Percentiles rank a stretch among this genome's conserved stretches.
phyloP scores from a whole-genome alignment of 257 asterid genomes.

The Petrea volubilis region DNA sequence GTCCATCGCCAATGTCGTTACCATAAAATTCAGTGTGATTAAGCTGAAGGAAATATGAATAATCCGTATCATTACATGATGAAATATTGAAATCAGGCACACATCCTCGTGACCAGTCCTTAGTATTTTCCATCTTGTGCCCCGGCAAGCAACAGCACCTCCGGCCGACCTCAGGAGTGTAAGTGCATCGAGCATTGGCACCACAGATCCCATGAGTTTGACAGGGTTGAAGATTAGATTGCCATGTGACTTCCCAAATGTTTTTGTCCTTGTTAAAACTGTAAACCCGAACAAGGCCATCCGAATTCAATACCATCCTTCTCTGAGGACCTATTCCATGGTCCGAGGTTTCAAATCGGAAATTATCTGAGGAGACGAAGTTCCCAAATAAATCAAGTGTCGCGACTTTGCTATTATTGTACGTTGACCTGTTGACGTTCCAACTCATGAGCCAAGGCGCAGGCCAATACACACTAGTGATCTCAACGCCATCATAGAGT shows the following conservation, averaged over 20 bases:
- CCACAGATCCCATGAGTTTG: slow-evolving; percentile 46
- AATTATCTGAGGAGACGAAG: slow-evolving; percentile 17
- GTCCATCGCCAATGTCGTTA: slow-evolving; percentile 22
- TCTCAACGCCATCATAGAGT: neutral
- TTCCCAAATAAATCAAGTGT: slow-evolving; percentile 4
- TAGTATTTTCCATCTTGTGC: slow-evolving; percentile 27
- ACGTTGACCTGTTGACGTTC: slow-evolving; percentile 10
- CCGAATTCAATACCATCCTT: slow-evolving; percentile 20
- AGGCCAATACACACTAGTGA: slow-evolving; percentile 22
- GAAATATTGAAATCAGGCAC: slow-evolving; percentile 28
- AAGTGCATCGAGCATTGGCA: slow-evolving; percentile 34
- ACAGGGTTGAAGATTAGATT: slow-evolving; percentile 24
- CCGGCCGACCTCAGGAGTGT: neutral
- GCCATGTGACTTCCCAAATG: slow-evolving; percentile 45
- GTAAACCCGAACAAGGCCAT: slow-evolving; percentile 40
- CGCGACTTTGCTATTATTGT: slow-evolving; percentile 15
- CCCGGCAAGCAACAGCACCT: slow-evolving; percentile 47
- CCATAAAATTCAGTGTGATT: slow-evolving; percentile 40
- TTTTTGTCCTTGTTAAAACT: slow-evolving; percentile 21
- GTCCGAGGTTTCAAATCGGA: neutral
- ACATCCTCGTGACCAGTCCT: slow-evolving; percentile 47
- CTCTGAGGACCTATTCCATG: slow-evolving; percentile 17
- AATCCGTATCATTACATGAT: slow-evolving; percentile 15
- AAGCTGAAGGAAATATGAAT: slow-evolving; percentile 18
- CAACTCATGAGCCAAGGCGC: neutral